A percentile compares a stretch with the other conserved stretches of the same genome.
Conservation (phyloP, 176 grass and related monocot genomes). For the Typha latifolia region DNA sequence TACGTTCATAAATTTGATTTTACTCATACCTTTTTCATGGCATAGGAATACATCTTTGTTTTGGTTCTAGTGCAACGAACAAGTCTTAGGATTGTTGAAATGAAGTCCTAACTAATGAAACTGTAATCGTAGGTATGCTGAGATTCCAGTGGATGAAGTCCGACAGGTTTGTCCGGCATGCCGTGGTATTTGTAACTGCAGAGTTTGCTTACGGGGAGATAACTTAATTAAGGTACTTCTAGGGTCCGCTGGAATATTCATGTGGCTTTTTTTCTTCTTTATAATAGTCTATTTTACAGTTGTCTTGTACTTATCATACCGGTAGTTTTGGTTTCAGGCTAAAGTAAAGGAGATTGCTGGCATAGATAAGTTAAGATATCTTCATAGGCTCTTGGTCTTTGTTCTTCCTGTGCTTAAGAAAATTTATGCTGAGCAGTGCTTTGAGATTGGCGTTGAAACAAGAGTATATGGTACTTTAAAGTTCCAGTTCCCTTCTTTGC, state of each 20-base stretch:
- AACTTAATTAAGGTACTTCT: conserved; percentile 73
- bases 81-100: no score
- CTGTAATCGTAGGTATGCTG: conserved; percentile 58
- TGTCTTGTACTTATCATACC: conserved; percentile 11
- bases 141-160: conserved; percentile 65
- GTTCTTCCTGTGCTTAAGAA: conserved; percentile 83
- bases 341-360: conserved; percentile 74
- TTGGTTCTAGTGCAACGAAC: no score
- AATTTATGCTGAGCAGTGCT: conserved; percentile 71
- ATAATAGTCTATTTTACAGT: neutral
- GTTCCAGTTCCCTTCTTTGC: conserved; percentile 12
- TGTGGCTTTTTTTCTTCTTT: neutral
- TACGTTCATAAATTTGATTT: no score
- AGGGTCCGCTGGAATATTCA: neutral
- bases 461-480: conserved; percentile 57
- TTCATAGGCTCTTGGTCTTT: conserved; percentile 76
- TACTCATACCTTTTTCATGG: no score
- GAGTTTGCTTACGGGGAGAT: conserved; percentile 71
- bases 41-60: no score
- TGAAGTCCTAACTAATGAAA: conserved; percentile 1
- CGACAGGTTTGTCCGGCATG: conserved; percentile 83
- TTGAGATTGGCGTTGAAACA: conserved; percentile 89
- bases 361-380: conserved; percentile 89
- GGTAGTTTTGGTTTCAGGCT: conserved; percentile 39
- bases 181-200: conserved; percentile 94